Evolutionary conservation across 495 filamentous ascomycete species (phyloP), one percentile per base, ranked within the genome.

Genomic region (Xylaria scruposa): DNA sequence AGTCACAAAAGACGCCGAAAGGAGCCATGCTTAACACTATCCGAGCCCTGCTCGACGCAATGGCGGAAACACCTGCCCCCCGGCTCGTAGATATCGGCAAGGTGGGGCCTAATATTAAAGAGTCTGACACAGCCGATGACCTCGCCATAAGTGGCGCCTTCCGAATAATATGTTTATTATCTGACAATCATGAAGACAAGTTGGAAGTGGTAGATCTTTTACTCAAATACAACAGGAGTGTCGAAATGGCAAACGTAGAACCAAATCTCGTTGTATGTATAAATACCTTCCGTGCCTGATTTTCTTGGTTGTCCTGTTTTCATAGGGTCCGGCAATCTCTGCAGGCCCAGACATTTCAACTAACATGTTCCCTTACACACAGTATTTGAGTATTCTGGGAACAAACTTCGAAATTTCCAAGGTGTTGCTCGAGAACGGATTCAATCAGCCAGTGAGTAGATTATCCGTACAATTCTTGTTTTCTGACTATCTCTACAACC

Each of bases 191-290:
- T 59, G 29, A 38, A 10, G 72, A 77, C 3, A 73, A 75, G 24
- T 67, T 75, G 62, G 73, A 75, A 0, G 67, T 81, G 17, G 62
- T 77, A 17, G 73, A 75, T 49, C 62, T 82, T 17, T 61, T 80
- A 4, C 74, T 81, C 54, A 66, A 70, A 65, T 61, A 72, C 38
- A 60, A 59, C 46, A 26, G 38, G 47, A 2, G 68, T 76, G n/a
- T 66, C 44, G 44, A 47, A 56, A 62, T 74, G 33, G 67, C 68
- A 26, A 66, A 76, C 24, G 47, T 62, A 21, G 47, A 42, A 15
- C 40, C 56, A 42, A 53, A 73, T 33, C 54, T 72, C n/a, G 68
- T 79, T 3, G 38, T 42, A 42, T 12, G 38, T 42, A 42, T 10
- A 42, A 42, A 42, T 12, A 12, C 38, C 38, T 42, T 9, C 38